These are phyloP conservation scores for Musa schizocarpa DNA, from an alignment of 176 grass and related monocot genomes.

Conservation along the genomic window DNA sequence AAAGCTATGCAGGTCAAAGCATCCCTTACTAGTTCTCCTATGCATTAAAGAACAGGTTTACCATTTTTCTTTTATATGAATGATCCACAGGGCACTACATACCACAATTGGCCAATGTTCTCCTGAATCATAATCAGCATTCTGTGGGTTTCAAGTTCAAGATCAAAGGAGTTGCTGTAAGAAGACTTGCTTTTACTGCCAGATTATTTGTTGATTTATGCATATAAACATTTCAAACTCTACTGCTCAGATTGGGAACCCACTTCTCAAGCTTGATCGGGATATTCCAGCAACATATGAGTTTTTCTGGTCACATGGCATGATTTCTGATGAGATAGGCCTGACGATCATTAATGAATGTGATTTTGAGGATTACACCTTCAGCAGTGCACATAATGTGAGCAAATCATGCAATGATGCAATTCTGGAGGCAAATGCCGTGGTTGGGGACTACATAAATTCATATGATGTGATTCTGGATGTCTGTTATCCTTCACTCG, in stretches of 20 bases:
- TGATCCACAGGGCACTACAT: conserved; percentile 72
- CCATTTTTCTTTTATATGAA: neutral
- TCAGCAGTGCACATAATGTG: conserved; percentile 50
- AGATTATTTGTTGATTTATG: neutral
- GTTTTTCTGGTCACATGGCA: conserved; percentile 98
- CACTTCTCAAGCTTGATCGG: conserved; percentile 81
- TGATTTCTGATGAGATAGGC: conserved; percentile 94
- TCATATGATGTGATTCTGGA: conserved; percentile 83
- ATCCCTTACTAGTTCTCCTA: neutral
- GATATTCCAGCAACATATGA: conserved; percentile 77
- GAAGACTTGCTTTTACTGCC: conserved; percentile 11
- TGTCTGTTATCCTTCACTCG: conserved; percentile 86
- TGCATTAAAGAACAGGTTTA: neutral
- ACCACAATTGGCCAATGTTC: conserved; percentile 72
- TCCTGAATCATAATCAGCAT: conserved; percentile 63
- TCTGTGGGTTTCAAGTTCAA: conserved; percentile 91
- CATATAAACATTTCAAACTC: neutral
- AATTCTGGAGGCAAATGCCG: conserved; percentile 39
- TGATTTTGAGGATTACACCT: conserved; percentile 91
- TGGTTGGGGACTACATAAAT: conserved; percentile 83
- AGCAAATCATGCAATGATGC: conserved; percentile 77
- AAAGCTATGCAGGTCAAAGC: conserved; percentile 79
- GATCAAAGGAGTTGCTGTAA: conserved; percentile 90
- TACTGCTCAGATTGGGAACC: conserved; percentile 77
- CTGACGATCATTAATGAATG: conserved; percentile 60